Evolutionary conservation across 768 basidiomycete species (phyloP).

Genomic region (Floccularia luteovirens): DNA sequence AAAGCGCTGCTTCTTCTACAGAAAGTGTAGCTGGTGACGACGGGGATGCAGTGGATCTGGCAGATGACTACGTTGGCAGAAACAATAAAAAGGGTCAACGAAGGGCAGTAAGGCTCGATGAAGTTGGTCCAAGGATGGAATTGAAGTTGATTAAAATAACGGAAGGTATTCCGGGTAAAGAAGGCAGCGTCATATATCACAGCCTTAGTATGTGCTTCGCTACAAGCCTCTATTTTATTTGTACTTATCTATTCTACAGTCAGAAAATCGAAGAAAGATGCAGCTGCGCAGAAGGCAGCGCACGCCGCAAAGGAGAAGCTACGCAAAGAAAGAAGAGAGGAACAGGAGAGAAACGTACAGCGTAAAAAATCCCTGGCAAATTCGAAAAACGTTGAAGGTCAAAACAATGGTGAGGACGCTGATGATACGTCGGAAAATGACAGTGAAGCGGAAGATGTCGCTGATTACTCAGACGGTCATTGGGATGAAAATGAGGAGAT

Average conservation of each 20-base stretch:
- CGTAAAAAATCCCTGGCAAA: slow-evolving; percentile 54
- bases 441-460: slow-evolving; percentile 31
- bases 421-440: slow-evolving; percentile 26
- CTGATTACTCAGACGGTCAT: slow-evolving; percentile 30
- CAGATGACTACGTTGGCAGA: slow-evolving; percentile 90
- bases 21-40: slow-evolving; percentile 85
- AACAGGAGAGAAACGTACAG: slow-evolving; percentile 88
- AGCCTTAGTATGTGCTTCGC: slow-evolving; percentile 65
- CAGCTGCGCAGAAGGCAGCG: slow-evolving; percentile 55
- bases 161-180: slow-evolving; percentile 90
- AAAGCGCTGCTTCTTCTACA: slow-evolving; percentile 74
- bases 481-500: slow-evolving; percentile 22
- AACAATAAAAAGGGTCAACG: slow-evolving; percentile 90
- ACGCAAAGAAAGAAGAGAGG: slow-evolving; percentile 71
- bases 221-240: slow-evolving; percentile 1
- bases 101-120: slow-evolving; percentile 86
- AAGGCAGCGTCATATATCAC: slow-evolving; percentile 91
- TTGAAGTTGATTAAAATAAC: slow-evolving; percentile 87
- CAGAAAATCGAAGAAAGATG: slow-evolving; percentile 81
- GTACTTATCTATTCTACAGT: slow-evolving; percentile 39
- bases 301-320: slow-evolving; percentile 75
- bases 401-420: slow-evolving; percentile 18
- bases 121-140: slow-evolving; percentile 95
- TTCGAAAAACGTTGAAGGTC: slow-evolving; percentile 6
- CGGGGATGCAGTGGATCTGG: slow-evolving; percentile 73